Percentiles rank a stretch among this genome's conserved stretches.
Conservation (phyloP, 108 stramenopile genomes). For the Chaetoceros tenuissimus region DNA sequence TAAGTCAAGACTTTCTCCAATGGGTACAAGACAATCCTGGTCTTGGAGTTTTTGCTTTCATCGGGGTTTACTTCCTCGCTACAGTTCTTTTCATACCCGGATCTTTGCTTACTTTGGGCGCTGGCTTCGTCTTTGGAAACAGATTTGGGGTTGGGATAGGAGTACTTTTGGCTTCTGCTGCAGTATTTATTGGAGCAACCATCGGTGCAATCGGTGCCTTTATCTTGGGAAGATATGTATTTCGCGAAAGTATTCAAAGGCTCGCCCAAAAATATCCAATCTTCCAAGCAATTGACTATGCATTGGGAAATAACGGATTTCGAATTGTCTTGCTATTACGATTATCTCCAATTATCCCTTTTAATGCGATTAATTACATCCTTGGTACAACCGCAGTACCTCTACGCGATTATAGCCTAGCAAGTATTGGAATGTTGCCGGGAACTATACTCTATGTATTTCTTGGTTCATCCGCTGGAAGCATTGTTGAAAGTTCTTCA, state of each 20-base stretch:
- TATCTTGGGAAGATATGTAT: slow-evolving; percentile 52
- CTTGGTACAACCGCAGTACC: slow-evolving; percentile 36
- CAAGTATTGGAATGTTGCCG: slow-evolving; percentile 56
- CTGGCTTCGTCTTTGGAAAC: slow-evolving; percentile 60
- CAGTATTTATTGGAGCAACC: slow-evolving; percentile 58
- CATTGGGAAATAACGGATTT: slow-evolving; percentile 55
- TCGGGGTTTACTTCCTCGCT: slow-evolving; percentile 47
- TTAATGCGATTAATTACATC: slow-evolving; percentile 52
- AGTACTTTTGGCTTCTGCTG: slow-evolving; percentile 33
- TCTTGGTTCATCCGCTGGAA: slow-evolving; percentile 63
- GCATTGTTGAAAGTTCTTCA: slow-evolving; percentile 31
- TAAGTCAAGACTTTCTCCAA: slow-evolving; percentile 40
- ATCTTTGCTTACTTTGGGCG: slow-evolving; percentile 57
- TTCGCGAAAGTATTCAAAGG: slow-evolving; percentile 40
- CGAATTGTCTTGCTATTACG: slow-evolving; percentile 51
- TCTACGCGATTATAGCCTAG: slow-evolving; percentile 33
- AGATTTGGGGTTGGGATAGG: slow-evolving; percentile 51
- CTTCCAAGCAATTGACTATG: slow-evolving; percentile 43
- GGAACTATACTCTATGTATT: slow-evolving; percentile 70
- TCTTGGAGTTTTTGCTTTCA: slow-evolving; percentile 52
- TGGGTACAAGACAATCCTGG: slow-evolving; percentile 55
- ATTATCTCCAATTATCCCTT: slow-evolving; percentile 53
- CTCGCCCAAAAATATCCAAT: slow-evolving; percentile 45
- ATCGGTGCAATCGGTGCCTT: slow-evolving; percentile 46
- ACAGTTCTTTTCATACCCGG: slow-evolving; percentile 68